Evolutionary conservation across 73 alveolate species (phyloP).

Genomic region (Tetrahymena elliotti): DNA sequence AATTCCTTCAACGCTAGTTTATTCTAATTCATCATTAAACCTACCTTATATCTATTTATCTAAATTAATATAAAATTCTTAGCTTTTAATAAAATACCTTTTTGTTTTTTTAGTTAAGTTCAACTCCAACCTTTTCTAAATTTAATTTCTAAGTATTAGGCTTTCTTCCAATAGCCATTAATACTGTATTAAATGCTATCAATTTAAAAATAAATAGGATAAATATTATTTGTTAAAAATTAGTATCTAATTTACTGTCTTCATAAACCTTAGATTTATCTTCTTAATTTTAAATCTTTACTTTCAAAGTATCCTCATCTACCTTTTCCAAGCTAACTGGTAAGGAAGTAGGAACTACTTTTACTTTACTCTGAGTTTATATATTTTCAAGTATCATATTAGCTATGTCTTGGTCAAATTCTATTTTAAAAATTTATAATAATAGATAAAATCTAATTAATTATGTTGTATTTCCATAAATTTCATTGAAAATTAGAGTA

Average conservation of each 20-base stretch:
- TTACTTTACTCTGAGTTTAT: constrained; percentile 45
- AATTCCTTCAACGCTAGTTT: constrained; percentile 47
- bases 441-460: no score
- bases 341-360: constrained; percentile 64
- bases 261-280: constrained; percentile 47
- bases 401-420: constrained; percentile 96
- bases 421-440: constrained; percentile 57
- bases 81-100: constrained; percentile 49
- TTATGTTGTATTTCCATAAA: no score
- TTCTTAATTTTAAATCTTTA: constrained; percentile 59
- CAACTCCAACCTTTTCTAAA: constrained; percentile 75
- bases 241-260: background rate
- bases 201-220: background rate
- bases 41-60: background rate
- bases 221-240: background rate
- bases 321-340: constrained; percentile 71
- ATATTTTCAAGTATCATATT: constrained; percentile 70
- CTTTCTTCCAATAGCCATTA: constrained; percentile 92
- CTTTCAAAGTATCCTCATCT: constrained; percentile 62
- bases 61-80: background rate
- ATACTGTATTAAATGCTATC: constrained; percentile 71
- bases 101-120: constrained; percentile 56
- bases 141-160: constrained; percentile 73
- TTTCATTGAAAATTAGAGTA: no score
- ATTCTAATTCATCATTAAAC: constrained; percentile 41